Evolutionary conservation across 2,329 filamentous ascomycete genomes (phyloP).

Genomic region (Mycosphaerella arachidis): DNA sequence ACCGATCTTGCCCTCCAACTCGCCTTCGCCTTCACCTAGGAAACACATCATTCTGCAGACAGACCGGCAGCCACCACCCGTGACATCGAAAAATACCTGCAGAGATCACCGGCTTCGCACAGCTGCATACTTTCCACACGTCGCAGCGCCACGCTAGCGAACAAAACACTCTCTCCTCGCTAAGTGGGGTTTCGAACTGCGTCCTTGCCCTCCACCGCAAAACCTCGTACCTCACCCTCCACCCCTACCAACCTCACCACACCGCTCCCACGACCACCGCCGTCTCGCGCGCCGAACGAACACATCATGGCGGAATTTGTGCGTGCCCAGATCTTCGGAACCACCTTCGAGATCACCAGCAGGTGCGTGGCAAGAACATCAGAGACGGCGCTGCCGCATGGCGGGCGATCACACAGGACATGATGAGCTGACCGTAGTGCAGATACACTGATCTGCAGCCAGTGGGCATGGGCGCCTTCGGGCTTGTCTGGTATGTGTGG

Average conservation of each 20-base stretch:
- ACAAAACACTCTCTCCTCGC: background rate
- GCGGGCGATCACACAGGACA: constrained; percentile 3
- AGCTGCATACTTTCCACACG: background rate
- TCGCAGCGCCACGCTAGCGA: background rate
- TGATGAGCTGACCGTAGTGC: constrained; percentile 22
- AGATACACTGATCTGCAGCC: constrained; percentile 98
- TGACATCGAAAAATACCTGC: background rate
- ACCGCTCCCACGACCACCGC: background rate
- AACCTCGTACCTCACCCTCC: background rate
- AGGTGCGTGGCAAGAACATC: constrained; percentile 55
- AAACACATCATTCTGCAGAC: background rate
- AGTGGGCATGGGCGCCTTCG: constrained; percentile 98
- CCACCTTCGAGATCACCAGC: constrained; percentile 98
- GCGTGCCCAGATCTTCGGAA: constrained; percentile 98
- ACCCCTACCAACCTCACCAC: background rate
- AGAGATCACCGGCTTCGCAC: background rate
- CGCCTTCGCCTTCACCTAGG: background rate
- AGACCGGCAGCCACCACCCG: background rate
- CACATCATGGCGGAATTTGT: constrained; percentile 91
- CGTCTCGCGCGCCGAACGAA: constrained; percentile 5
- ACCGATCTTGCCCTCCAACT: background rate
- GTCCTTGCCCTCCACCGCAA: background rate
- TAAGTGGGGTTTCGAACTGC: background rate
- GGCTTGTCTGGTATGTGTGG: constrained; percentile 77
- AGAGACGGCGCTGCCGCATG: constrained; percentile 5